A percentile compares a stretch with the other conserved stretches of the same genome.
phyloP scores from a whole-genome alignment of 139 green algal species.

The Limnomonas spitsbergensis region DNA sequence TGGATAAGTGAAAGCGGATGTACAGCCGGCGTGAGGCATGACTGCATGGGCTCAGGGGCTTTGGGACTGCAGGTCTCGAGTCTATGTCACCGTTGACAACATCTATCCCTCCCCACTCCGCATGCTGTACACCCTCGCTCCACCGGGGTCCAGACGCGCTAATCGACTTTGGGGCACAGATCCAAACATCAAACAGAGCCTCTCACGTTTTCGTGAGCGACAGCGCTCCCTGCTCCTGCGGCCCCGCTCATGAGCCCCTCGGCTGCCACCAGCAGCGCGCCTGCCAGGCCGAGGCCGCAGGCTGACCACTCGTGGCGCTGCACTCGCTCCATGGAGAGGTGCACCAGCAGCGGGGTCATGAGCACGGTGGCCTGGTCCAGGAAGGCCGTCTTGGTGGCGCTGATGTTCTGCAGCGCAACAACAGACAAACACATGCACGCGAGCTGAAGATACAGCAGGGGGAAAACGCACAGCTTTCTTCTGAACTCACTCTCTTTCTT shows the following conservation, averaged over 20 bases:
- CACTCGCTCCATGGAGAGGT: conserved; percentile 17
- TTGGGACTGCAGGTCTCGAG: too few species aligned
- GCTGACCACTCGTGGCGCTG: conserved; percentile 3
- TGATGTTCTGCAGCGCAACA: conserved; percentile 15
- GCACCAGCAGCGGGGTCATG: conserved; percentile 31
- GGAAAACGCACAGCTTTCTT: conserved; percentile 27
- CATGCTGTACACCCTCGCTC: too few species aligned
- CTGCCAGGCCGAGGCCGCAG: background rate
- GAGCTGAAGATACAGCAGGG: background rate
- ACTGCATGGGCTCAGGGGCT: too few species aligned
- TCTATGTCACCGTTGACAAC: too few species aligned
- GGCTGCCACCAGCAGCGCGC: conserved; percentile 15
- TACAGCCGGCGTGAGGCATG: too few species aligned
- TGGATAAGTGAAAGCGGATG: too few species aligned
- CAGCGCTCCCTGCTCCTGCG: background rate
- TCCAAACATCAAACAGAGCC: too few species aligned
- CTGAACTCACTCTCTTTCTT: conserved; percentile 22
- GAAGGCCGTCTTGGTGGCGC: conserved; percentile 29
- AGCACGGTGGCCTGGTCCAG: conserved; percentile 31
- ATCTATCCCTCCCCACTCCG: too few species aligned
- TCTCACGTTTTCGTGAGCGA: too few species aligned
- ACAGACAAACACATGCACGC: too few species aligned
- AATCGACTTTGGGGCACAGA: too few species aligned
- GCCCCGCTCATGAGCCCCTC: background rate
- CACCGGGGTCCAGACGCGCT: too few species aligned